Conservation (phyloP, 768 basidiomycete species). For the Infundibulicybe gibba region DNA sequence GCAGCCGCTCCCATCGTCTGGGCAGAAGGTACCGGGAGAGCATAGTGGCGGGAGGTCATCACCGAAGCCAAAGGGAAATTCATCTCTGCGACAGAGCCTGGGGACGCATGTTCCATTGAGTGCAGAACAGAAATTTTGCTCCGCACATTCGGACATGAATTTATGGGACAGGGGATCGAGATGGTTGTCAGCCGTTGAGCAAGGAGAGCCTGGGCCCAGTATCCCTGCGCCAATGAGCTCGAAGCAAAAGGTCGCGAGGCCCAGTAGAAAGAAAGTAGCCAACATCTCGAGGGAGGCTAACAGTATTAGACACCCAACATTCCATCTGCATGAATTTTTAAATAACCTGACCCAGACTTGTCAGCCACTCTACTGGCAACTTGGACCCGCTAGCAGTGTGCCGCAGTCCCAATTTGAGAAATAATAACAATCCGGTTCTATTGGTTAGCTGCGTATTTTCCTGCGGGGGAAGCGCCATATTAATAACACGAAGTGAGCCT, state of each 20-base stretch:
- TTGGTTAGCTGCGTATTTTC: too few relatives aligned
- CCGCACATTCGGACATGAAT: conserved; percentile 58
- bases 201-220: conserved; percentile 15
- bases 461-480: too few relatives aligned
- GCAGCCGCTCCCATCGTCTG: conserved; percentile 65
- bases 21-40: conserved; percentile 51
- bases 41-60: conserved; percentile 51
- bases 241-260: neutral
- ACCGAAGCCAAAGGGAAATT: conserved; percentile 52
- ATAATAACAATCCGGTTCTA: too few relatives aligned
- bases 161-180: conserved; percentile 53
- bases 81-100: conserved; percentile 56
- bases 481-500: too few relatives aligned
- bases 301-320: neutral
- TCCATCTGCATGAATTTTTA: too few relatives aligned
- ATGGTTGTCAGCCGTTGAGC: conserved; percentile 43
- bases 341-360: too few relatives aligned
- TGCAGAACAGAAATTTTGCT: conserved; percentile 52
- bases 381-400: too few relatives aligned
- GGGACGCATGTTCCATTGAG: conserved; percentile 45
- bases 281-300: neutral
- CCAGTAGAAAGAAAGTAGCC: neutral
- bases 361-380: too few relatives aligned
- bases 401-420: too few relatives aligned
- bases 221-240: conserved; percentile 3